Percentiles rank a stretch among this genome's conserved stretches.
Conservation (phyloP, 495 filamentous ascomycete genomes). For the Penicillium atrosanguineum region DNA sequence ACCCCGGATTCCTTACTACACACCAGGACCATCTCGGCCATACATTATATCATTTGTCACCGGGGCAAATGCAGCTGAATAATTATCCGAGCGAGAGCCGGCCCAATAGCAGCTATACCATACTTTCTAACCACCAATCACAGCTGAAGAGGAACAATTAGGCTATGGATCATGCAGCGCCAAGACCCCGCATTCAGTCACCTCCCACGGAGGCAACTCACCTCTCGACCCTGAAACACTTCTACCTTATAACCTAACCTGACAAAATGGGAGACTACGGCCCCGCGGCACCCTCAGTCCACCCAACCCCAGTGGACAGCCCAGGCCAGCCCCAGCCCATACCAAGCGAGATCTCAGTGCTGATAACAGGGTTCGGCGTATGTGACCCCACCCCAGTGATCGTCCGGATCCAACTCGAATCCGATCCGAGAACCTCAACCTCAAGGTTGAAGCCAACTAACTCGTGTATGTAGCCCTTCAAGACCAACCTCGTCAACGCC, state of each 20-base stretch:
- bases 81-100: neutral
- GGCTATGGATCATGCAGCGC: neutral
- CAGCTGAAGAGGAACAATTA: neutral
- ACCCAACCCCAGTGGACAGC: constrained; percentile 12
- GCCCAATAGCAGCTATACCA: neutral
- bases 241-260: neutral
- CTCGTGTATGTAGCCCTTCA: constrained; percentile 57
- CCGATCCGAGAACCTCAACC: neutral
- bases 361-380: constrained; percentile 74
- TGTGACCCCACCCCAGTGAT: constrained; percentile 27
- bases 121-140: no score
- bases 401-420: constrained; percentile 10
- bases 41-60: neutral
- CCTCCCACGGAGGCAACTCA: neutral
- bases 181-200: constrained; percentile 1
- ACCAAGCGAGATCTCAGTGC: constrained; percentile 56
- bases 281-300: constrained; percentile 16
- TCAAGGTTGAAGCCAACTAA: neutral
- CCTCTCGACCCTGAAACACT: neutral
- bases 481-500: constrained; percentile 64
- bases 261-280: constrained; percentile 43
- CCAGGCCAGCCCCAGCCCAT: constrained; percentile 14
- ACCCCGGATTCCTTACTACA: neutral
- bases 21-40: neutral
- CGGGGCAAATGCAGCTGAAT: neutral